phyloP scores from a whole-genome alignment of 495 filamentous ascomycete species.

The Talaromyces thailandensis region DNA sequence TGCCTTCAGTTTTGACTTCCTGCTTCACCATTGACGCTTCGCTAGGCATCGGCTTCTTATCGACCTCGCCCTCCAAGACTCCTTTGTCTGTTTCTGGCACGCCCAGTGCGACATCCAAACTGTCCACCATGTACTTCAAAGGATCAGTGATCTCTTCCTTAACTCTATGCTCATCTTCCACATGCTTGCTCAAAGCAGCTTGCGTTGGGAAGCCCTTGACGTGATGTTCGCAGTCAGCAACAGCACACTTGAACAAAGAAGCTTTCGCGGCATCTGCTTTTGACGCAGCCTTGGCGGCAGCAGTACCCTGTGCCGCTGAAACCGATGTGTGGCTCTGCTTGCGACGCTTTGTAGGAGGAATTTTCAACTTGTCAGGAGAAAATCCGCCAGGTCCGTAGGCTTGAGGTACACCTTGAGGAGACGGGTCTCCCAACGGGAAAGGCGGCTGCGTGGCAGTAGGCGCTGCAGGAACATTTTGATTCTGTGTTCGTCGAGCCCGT shows the following conservation, averaged over 20 bases:
- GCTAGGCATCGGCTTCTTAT: slow-evolving; percentile 11
- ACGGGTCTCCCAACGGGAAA: slow-evolving; percentile 59
- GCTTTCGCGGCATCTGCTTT: slow-evolving; percentile 17
- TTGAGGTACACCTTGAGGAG: slow-evolving; percentile 62
- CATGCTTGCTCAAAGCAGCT: slow-evolving; percentile 37
- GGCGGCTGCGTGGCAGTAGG: slow-evolving; percentile 58
- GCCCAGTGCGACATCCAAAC: slow-evolving; percentile 23
- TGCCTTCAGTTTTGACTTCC: slow-evolving; percentile 24
- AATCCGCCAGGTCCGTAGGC: slow-evolving; percentile 37
- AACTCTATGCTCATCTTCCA: slow-evolving; percentile 36
- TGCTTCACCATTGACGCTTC: slow-evolving; percentile 23
- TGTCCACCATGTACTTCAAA: slow-evolving; percentile 36
- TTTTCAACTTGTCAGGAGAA: slow-evolving; percentile 46
- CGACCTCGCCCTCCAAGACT: slow-evolving; percentile 17
- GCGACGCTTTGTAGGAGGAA: slow-evolving; percentile 54
- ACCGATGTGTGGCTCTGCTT: slow-evolving; percentile 36
- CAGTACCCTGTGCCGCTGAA: slow-evolving; percentile 23
- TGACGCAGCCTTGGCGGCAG: slow-evolving; percentile 18
- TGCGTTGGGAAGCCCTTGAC: slow-evolving; percentile 37
- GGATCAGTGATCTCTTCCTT: slow-evolving; percentile 38
- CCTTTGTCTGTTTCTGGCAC: slow-evolving; percentile 24
- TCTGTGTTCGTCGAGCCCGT: slow-evolving; percentile 40
- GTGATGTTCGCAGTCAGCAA: slow-evolving; percentile 35
- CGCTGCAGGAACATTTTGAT: slow-evolving; percentile 52
- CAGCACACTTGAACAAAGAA: slow-evolving; percentile 29